These are phyloP conservation scores for Pseudonectria foliicola DNA, from an alignment of 2,329 filamentous ascomycete genomes.

Conservation along the genomic window DNA sequence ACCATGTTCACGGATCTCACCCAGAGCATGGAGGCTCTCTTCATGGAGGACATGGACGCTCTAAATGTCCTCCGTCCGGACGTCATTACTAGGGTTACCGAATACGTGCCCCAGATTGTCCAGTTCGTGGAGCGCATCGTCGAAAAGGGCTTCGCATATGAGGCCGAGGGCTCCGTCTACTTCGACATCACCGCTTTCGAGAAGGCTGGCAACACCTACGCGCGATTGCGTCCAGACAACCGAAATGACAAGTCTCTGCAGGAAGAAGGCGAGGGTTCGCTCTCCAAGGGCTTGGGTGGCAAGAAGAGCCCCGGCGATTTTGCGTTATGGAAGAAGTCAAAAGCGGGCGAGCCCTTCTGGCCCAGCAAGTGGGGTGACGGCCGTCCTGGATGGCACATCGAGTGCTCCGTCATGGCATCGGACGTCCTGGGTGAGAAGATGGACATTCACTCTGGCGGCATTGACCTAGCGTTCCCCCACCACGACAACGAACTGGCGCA, in stretches of 20 bases:
- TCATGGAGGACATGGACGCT: constrained; percentile 79
- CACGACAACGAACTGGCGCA: constrained; percentile 91
- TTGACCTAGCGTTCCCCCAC: constrained; percentile 86
- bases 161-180: constrained; percentile 78
- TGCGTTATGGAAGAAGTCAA: constrained; percentile 88
- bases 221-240: constrained; percentile 77
- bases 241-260: constrained; percentile 74
- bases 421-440: constrained; percentile 77
- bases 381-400: constrained; percentile 92
- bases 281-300: constrained; percentile 53
- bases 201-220: constrained; percentile 75
- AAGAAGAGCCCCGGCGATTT: constrained; percentile 82
- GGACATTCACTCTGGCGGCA: constrained; percentile 89
- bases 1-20: constrained; percentile 82
- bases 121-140: constrained; percentile 77
- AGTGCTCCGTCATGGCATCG: constrained; percentile 93
- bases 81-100: constrained; percentile 80
- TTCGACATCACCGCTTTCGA: constrained; percentile 89
- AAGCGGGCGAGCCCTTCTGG: constrained; percentile 89
- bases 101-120: constrained; percentile 83
- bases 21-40: constrained; percentile 77
- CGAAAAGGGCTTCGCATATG: constrained; percentile 79
- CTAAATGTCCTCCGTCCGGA: constrained; percentile 81
- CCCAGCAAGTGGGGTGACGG: constrained; percentile 80
- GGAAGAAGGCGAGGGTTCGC: constrained; percentile 82